Evolutionary conservation across 2,329 filamentous ascomycete species (phyloP).

Genomic region (Aureobasidium sp.): DNA sequence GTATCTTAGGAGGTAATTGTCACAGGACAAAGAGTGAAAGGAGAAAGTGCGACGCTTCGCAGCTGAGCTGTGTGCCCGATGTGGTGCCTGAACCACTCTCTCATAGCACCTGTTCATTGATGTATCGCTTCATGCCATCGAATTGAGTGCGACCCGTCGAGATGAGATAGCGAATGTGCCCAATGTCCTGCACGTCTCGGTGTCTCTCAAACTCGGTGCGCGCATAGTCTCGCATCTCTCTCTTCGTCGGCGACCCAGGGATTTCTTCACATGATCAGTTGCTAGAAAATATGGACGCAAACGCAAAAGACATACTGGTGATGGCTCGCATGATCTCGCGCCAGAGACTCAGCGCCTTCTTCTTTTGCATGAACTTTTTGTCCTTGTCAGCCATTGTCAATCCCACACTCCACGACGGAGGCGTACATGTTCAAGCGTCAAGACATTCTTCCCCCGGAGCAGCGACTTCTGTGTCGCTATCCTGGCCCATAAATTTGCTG

Average conservation of each 20-base stretch:
- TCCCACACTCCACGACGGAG: not conserved
- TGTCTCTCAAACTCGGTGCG: conserved; percentile 44
- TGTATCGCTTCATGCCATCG: conserved; percentile 41
- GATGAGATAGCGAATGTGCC: conserved; percentile 43
- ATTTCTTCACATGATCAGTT: conserved; percentile 24
- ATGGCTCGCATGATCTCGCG: conserved; percentile 41
- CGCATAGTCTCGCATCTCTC: conserved; percentile 43
- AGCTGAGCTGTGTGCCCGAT: not conserved
- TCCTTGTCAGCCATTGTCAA: not conserved
- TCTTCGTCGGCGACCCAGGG: conserved; percentile 29
- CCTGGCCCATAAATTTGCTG: conserved; percentile 23
- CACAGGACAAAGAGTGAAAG: not conserved
- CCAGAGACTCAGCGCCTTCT: conserved; percentile 42
- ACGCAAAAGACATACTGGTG: conserved; percentile 23
- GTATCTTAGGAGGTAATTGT: not conserved
- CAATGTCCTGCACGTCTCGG: conserved; percentile 39
- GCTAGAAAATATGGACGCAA: not conserved
- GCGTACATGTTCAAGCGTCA: conserved; percentile 32
- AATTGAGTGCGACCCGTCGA: conserved; percentile 46
- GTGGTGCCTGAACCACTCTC: not conserved
- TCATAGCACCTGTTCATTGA: conserved; percentile 29
- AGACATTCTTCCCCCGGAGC: conserved; percentile 25
- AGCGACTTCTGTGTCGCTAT: conserved; percentile 24
- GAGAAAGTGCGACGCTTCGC: not conserved
- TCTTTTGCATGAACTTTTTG: conserved; percentile 42